phyloP scores from a whole-genome alignment of 108 stramenopile species.

The Nitzschia palea region DNA sequence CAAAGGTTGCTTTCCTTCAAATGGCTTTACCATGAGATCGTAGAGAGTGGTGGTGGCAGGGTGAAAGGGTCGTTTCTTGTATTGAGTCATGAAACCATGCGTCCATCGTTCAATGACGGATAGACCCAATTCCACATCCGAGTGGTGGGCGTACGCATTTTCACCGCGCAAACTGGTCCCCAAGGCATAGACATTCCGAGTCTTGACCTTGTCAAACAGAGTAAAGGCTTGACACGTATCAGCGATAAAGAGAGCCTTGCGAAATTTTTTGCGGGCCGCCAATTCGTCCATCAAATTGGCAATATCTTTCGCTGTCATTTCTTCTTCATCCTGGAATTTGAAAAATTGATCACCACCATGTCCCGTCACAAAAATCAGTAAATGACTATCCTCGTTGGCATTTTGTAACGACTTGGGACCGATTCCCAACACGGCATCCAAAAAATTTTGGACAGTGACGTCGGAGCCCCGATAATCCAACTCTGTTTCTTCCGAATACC shows the following conservation, averaged over 20 bases:
- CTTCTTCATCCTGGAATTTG: constrained; percentile 97
- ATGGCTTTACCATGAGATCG: constrained; percentile 47
- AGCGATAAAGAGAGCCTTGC: constrained; percentile 76
- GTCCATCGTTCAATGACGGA: constrained; percentile 83
- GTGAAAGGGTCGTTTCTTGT: constrained; percentile 1
- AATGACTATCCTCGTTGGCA: constrained; percentile 45
- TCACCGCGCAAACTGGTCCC: constrained; percentile 70
- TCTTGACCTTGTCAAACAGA: constrained; percentile 57
- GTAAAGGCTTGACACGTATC: constrained; percentile 97
- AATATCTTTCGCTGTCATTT: constrained; percentile 82
- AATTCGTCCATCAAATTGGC: constrained; percentile 66
- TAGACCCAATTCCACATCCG: constrained; percentile 55
- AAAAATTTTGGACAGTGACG: constrained; percentile 92
- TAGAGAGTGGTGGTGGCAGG: constrained; percentile 17
- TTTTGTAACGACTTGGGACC: constrained; percentile 31
- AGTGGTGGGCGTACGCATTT: constrained; percentile 81
- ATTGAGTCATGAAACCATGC: constrained; percentile 30
- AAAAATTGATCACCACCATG: constrained; percentile 97
- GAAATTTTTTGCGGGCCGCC: constrained; percentile 58
- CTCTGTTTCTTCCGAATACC: constrained; percentile 65
- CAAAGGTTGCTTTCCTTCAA: constrained; percentile 20
- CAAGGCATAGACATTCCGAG: constrained; percentile 72
- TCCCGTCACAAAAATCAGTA: constrained; percentile 91
- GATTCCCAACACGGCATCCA: constrained; percentile 67
- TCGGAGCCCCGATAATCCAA: constrained; percentile 94